Base-by-base conservation (phyloP, 2,329 filamentous ascomycete genomes). In the Pestalotiopsis sp. region DNA sequence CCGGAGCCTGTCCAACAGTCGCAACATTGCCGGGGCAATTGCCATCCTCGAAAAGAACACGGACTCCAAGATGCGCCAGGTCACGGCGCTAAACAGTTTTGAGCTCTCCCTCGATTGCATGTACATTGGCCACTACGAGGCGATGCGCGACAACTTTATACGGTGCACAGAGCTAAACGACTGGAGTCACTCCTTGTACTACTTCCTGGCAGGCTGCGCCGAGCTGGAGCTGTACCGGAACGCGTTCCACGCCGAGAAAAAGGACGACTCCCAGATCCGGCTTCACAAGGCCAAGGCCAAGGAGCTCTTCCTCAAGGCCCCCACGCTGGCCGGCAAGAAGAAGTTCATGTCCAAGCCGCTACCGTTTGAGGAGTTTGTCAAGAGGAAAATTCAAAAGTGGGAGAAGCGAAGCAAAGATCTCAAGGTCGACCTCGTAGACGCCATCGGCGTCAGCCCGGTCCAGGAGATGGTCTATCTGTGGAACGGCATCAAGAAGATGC, bases 401-500 rank as follows among this genome's bases (percentile, higher is more conserved):
- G 92, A 97, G 75, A 89, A 90, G 38, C 87, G 94, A 25, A 90
- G 92, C 4, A 91, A 91, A 76, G 84, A 87, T 61, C 87, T 90
- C 79, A 84, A 86, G 2, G 81, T 94, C 39, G 87, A 91, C 62
- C 84, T 98, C 3, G 87, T 92, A 1, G 95, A 98, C 74, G 94
- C 92, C 0, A 85, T 97, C 9, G 94, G 94, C 0, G 86, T 93
- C 3, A 92, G 91, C 69, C 96, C 96, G 0, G 84, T 94, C 0
- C 89, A 94, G 75, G 96, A 98, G 82, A 97, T 98, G 92, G 91
- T 92, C 13, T 97, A 95, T 78, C 90, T 98, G 74, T 98, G 95
- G 95, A 95, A 94, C 76, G 95, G 95, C 0, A 90, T 89, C 74
- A 95, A 93, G 80, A 90, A 94, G 67, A 97, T 97, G 93, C 84